A percentile compares a stretch with the other conserved stretches of the same genome.
These are phyloP conservation scores for Fusarium sarcochroum DNA, from an alignment of 2,329 filamentous ascomycete genomes.

Conservation along the genomic window DNA sequence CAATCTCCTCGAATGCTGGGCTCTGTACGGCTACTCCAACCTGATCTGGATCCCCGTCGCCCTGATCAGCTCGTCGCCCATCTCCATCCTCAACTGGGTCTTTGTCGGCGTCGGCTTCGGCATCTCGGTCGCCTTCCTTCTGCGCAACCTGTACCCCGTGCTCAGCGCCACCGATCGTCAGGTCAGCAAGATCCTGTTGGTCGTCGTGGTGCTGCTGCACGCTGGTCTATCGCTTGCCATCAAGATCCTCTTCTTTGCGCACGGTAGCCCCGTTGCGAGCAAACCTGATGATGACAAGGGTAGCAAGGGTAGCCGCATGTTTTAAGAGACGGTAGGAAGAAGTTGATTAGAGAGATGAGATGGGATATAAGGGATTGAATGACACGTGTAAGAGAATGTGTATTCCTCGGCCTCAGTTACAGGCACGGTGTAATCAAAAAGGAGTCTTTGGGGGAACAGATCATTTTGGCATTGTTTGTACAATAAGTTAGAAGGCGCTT, in stretches of 20 bases:
- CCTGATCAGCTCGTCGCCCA: conserved; percentile 88
- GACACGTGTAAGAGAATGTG: conserved; percentile 38
- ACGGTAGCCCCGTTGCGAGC: conserved; percentile 69
- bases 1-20: conserved; percentile 95
- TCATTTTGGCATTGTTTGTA: conserved; percentile 40
- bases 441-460: conserved; percentile 29
- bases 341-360: conserved; percentile 5
- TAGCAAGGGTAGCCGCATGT: conserved; percentile 35
- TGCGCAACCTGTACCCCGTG: conserved; percentile 91
- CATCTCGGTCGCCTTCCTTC: conserved; percentile 84
- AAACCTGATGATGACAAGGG: conserved; percentile 52
- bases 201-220: conserved; percentile 88
- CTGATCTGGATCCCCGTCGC: conserved; percentile 97
- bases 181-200: conserved; percentile 87
- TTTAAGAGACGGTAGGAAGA: conserved; percentile 21
- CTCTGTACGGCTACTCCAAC: conserved; percentile 96
- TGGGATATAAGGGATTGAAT: conserved; percentile 25
- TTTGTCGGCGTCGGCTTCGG: conserved; percentile 91
- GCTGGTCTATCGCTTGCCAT: conserved; percentile 93
- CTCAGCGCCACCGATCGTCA: conserved; percentile 93
- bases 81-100: conserved; percentile 90
- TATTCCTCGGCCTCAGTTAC: conserved; percentile 10
- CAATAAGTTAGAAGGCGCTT: conserved; percentile 41
- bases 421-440: conserved; percentile 23
- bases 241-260: conserved; percentile 96